Evolutionary conservation across 805 yeast genomes (phyloP).

Genomic region (Candida ficus): DNA sequence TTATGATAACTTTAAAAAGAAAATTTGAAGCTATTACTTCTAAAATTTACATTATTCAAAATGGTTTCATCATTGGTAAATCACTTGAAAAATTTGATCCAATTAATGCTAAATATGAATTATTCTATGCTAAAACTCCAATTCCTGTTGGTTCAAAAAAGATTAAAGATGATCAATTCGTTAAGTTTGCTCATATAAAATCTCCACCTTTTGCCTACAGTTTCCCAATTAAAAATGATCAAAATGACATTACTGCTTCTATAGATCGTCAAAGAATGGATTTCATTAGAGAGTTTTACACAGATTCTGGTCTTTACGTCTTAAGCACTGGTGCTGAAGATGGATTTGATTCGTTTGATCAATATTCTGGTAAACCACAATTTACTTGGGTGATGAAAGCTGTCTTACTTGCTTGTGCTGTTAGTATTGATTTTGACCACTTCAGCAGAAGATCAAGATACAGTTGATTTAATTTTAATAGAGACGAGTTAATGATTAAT

Average conservation of each 20-base stretch:
- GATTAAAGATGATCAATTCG: background rate
- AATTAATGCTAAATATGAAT: slow-evolving; percentile 2
- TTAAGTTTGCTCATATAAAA: background rate
- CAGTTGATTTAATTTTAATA: too few relatives aligned
- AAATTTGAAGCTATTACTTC: slow-evolving; percentile 1
- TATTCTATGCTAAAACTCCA: background rate
- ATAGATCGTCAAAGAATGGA: slow-evolving; percentile 4
- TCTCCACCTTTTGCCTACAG: background rate
- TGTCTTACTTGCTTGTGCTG: slow-evolving; percentile 2
- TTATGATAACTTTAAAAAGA: background rate
- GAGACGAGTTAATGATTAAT: too few relatives aligned
- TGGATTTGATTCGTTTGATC: background rate
- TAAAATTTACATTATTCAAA: background rate
- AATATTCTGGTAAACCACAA: background rate
- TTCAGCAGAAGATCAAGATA: slow-evolving; percentile 23
- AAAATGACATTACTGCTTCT: background rate
- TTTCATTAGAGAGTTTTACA: background rate
- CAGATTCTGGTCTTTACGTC: slow-evolving; percentile 2
- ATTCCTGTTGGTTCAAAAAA: too few relatives aligned
- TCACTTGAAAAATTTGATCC: slow-evolving; percentile 1
- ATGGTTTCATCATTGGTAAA: slow-evolving; percentile 4
- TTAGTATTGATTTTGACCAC: slow-evolving; percentile 5
- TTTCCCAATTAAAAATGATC: slow-evolving; percentile 1
- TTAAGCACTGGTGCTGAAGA: background rate
- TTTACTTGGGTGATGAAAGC: background rate